phyloP scores from a whole-genome alignment of 805 yeast genomes.

The Ogataea thermomethanolica region DNA sequence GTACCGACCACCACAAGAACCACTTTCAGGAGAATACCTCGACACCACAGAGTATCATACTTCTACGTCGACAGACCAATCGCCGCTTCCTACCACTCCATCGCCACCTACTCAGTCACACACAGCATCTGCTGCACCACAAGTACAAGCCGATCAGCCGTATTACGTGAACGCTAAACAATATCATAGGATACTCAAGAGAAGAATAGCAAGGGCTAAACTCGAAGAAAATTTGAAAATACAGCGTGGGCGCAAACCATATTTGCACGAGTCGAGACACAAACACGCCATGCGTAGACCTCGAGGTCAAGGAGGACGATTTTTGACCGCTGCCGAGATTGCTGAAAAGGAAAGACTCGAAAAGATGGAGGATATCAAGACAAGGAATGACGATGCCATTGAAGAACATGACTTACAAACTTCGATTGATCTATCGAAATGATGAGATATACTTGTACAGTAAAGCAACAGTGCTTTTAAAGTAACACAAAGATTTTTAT shows the following conservation, averaged over 20 bases:
- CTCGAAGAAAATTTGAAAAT: conserved; percentile 85
- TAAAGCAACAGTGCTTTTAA: neutral
- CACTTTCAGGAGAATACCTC: conserved; percentile 17
- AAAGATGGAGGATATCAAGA: conserved; percentile 23
- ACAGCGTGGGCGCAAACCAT: conserved; percentile 88
- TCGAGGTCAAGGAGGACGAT: conserved; percentile 98
- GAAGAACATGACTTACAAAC: conserved; percentile 7
- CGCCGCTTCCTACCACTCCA: conserved; percentile 21
- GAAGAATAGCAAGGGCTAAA: conserved; percentile 91
- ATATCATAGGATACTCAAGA: conserved; percentile 87
- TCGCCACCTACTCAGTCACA: conserved; percentile 18
- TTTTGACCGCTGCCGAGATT: conserved; percentile 89
- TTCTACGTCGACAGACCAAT: conserved; percentile 21
- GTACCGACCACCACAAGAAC: conserved; percentile 15
- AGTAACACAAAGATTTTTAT: neutral
- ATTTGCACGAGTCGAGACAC: conserved; percentile 94
- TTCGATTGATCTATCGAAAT: conserved; percentile 1
- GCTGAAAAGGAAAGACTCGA: conserved; percentile 57
- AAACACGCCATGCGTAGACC: conserved; percentile 99
- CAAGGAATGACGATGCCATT: conserved; percentile 2
- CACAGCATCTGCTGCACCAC: conserved; percentile 15
- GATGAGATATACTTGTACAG: conserved; percentile 9
- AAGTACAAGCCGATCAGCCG: conserved; percentile 64
- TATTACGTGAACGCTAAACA: conserved; percentile 98
- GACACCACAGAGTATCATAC: conserved; percentile 20